Base-by-base conservation (phyloP, 225 moss, liverwort and hornwort genomes). In the Ulota crispa region DNA sequence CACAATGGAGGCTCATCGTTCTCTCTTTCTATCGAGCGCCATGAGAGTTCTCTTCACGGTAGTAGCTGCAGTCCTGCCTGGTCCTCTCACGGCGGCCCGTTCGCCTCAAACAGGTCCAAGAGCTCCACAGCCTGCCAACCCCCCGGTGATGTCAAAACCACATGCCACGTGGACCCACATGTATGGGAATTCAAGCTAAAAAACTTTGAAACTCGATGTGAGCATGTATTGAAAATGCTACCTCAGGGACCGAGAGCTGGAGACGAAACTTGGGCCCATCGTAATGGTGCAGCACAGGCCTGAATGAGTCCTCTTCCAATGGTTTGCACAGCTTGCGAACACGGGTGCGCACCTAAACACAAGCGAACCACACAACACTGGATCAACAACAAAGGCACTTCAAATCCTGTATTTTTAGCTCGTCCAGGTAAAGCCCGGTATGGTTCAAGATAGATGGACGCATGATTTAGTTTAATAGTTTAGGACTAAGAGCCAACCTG, bases 191-290 rank as follows among this genome's bases (percentile, higher is more conserved):
- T 16, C 18, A 30, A 36, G n/a, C 54, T 78, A 19, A 14, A 39
- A 55, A 39, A 21, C 68, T 54, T 27, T 16, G 16, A 37, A 61
- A 70, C 26, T 68, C 70, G 37, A 47, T 4, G 19, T 14, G 64
- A 61, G 65, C 23, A 53, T 21, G 7, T 47, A 24, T 18, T 43
- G 23, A 19, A 43, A 31, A 73, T 13, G 59, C 2, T 75, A 87
- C 85, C 97, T 97, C 97, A 26, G 95, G 97, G 34, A 97, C 95
- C 62, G 97, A 95, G 42, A 97, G 95, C 84, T 97, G 97, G 42
- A 97, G 94, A 70, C 97, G 95, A 84, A 97, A 97, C 82, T 97
- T 97, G 31, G 97, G 97, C 57, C 97, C 97, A 73, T 97, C 97
- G 39, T 97, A 97, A 84, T 97, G 97, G 85, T 97, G 95, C 68